These are phyloP conservation scores for Candida caryicola DNA, from an alignment of 805 yeast species.

Conservation along the genomic window DNA sequence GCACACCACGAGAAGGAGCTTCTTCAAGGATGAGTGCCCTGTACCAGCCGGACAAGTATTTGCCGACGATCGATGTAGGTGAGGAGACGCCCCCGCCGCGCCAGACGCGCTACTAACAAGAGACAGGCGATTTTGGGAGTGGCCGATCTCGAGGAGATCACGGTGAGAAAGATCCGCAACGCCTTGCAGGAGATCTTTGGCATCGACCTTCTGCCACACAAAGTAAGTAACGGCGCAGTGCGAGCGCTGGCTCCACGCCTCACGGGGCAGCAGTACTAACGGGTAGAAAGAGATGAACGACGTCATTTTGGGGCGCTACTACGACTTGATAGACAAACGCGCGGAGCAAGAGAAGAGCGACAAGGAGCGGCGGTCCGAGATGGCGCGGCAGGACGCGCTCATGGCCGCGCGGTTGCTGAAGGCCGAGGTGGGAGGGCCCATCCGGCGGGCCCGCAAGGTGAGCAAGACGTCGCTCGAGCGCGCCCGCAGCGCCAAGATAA, in stretches of 20 bases:
- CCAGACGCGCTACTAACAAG: slow-evolving; percentile 26
- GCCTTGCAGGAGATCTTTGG: slow-evolving; percentile 71
- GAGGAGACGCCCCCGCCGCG: background rate
- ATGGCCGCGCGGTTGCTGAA: slow-evolving; percentile 51
- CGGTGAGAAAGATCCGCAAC: slow-evolving; percentile 67
- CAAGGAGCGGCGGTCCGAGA: slow-evolving; percentile 26
- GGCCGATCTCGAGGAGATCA: slow-evolving; percentile 64
- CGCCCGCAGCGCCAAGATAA: slow-evolving; percentile 11
- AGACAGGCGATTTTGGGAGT: slow-evolving; percentile 67
- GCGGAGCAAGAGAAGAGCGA: slow-evolving; percentile 22
- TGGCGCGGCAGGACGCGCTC: slow-evolving; percentile 48
- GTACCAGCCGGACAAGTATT: slow-evolving; percentile 35
- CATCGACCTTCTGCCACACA: slow-evolving; percentile 47
- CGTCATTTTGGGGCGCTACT: slow-evolving; percentile 57
- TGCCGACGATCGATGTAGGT: slow-evolving; percentile 66
- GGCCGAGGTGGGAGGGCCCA: slow-evolving; percentile 19
- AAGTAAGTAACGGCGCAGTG: slow-evolving; percentile 28
- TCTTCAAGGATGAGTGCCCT: slow-evolving; percentile 2
- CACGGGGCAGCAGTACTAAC: no score
- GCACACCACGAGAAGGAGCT: no score
- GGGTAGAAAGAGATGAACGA: slow-evolving; percentile 54
- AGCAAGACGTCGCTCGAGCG: slow-evolving; percentile 13
- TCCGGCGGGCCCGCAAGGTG: slow-evolving; percentile 16
- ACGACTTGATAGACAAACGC: slow-evolving; percentile 42
- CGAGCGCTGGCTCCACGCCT: no score